Evolutionary conservation across 1,284 basidiomycete species (phyloP), one percentile per base, ranked within the genome.

Genomic region (Sporisorium iseilematis-ciliati): DNA sequence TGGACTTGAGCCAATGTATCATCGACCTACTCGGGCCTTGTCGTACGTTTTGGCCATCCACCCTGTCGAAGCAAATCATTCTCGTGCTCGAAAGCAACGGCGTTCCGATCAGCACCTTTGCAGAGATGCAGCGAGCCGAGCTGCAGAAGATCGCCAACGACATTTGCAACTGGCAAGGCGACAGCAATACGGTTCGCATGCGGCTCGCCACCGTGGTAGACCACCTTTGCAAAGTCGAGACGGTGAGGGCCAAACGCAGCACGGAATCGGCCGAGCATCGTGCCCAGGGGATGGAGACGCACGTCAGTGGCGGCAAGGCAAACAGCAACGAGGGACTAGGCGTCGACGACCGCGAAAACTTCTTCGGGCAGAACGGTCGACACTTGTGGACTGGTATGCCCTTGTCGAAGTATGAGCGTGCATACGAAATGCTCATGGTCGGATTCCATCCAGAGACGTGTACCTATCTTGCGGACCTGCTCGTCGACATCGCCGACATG

Each of bases 391-490:
- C 63, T 1, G 75, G 71, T 0, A 76, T 67, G 45, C 83, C 83
- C 2, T 45, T 73, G 12, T 65, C 54, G 3, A 73, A 76, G n/a
- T 53, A 69, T 1, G 79, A 82, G 45, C 66, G 77, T 11, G 77
- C 80, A 10, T 68, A 77, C 45, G 78, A 82, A 40, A 74, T 84
- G 75, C 72, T 84, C 1, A 65, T 78, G 16, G 41, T 49, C 0
- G 83, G 83, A 26, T 84, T 81, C 50, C 72, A 78, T 21, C 72
- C 73, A 0, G 42, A 60, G 14, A 43, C 55, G 11, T 67, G 65
- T 38, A 23, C 66, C 2, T 76, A 74, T 7, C 68, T 78, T 18
- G 74, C 75, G 3, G 77, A 67, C 2, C 43, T 64, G 5, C 45
- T 75, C 3, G 23, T 57, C 40, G 63, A 65, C 0, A 52, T 71